Evolutionary conservation across 495 filamentous ascomycete species (phyloP).

Genomic region (Neurospora sp.): DNA sequence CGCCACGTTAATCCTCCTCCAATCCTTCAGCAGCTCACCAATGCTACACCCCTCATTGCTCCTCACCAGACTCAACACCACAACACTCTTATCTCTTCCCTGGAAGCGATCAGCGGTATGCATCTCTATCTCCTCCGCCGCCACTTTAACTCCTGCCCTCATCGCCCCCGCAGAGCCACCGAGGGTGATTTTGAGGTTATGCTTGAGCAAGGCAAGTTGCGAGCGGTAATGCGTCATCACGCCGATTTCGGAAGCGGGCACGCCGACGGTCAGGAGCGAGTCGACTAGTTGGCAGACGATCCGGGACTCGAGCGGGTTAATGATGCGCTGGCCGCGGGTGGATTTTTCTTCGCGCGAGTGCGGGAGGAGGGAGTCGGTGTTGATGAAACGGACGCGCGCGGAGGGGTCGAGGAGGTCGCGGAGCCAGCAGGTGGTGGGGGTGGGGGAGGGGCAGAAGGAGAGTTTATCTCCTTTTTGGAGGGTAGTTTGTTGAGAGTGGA

Average conservation of each 20-base stretch:
- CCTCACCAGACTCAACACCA: slow-evolving; percentile 76
- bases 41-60: slow-evolving; percentile 71
- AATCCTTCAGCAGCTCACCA: slow-evolving; percentile 84
- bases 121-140: slow-evolving; percentile 58
- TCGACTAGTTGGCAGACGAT: slow-evolving; percentile 72
- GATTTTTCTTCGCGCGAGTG: slow-evolving; percentile 48
- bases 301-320: slow-evolving; percentile 69
- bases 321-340: slow-evolving; percentile 68
- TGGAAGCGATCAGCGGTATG: slow-evolving; percentile 96
- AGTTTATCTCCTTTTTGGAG: not conserved
- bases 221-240: slow-evolving; percentile 97
- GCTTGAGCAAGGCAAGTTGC: slow-evolving; percentile 54
- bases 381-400: slow-evolving; percentile 70
- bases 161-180: not conserved
- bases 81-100: slow-evolving; percentile 85
- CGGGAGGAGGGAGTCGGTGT: slow-evolving; percentile 71
- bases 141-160: not conserved
- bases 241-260: slow-evolving; percentile 71
- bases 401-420: slow-evolving; percentile 58
- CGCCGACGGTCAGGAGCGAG: slow-evolving; percentile 60
- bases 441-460: slow-evolving; percentile 43
- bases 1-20: slow-evolving; percentile 89
- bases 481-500: slow-evolving; percentile 4
- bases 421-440: slow-evolving; percentile 63
- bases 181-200: slow-evolving; percentile 26